Base-by-base conservation (phyloP, 129 eudicot species). In the Tanacetum coccineum region DNA sequence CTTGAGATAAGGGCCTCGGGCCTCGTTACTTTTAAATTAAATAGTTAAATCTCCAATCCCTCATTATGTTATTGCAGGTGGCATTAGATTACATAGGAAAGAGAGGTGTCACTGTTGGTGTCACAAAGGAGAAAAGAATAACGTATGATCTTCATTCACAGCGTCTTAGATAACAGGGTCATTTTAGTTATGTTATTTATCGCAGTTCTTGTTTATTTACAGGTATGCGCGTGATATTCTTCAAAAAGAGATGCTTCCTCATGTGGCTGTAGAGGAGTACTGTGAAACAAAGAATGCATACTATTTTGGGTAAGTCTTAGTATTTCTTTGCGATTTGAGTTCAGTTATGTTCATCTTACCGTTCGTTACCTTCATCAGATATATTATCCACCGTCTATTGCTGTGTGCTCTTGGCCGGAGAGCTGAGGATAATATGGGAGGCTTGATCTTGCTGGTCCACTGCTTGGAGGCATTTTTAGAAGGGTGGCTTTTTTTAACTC, bases 181-280 rank as follows among this genome's bases (percentile, higher is more conserved):
- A 1, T 10, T 48, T 4, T 25, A 7, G 5, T 51, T 50, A 21
- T 30, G 0, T 30, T 58, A 18, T 21, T 20, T 12, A 18, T 56
- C 10, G 55, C 18, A 19, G 52, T 12, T 19, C 36, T 50, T 71
- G 17, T 50, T 54, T 8, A 64, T 70, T 54, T 50, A 58, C 85
- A 89, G 96, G 83, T 86, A 88, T 79, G 98, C 98, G 0, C 88
- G 76, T 52, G 96, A 93, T 66, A 89, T 93, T 51, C 96, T 93
- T 45, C 96, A 93, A 64, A 93, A 81, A 64, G 96, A 93, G 75
- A 93, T 93, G 98, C 98, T 93, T 72, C 98, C 98, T 49, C 98
- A 93, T 77, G 98, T 89, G 52, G 98, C 95, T 2, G 92, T 86
- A 70, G 96, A 90, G 40, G 98, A 86, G 63, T 81, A 86, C 61